These are phyloP conservation scores for Cadophora malorum DNA, from an alignment of 2,329 filamentous ascomycete species.

Conservation along the genomic window DNA sequence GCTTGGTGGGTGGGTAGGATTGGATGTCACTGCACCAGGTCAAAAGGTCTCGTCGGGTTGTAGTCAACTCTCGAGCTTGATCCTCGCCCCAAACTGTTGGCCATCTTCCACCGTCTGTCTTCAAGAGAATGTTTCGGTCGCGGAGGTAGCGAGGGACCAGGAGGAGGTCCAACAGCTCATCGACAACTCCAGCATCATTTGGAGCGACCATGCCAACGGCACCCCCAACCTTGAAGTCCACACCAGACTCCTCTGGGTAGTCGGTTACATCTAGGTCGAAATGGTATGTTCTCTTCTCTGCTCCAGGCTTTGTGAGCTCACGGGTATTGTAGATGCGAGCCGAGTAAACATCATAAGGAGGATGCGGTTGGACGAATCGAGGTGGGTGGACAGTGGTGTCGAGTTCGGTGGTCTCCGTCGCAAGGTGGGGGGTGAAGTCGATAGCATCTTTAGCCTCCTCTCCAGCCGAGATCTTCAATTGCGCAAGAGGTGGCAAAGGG, in stretches of 20 bases:
- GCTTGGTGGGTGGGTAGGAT: conserved; percentile 89
- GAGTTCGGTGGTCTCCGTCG: conserved; percentile 40
- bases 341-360: conserved; percentile 88
- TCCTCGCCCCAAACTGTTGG: conserved; percentile 98
- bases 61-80: conserved; percentile 80
- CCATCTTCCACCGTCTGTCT: conserved; percentile 85
- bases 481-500: conserved; percentile 48
- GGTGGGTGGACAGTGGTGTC: conserved; percentile 77
- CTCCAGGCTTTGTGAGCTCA: conserved; percentile 85
- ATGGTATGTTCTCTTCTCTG: conserved; percentile 96
- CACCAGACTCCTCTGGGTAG: conserved; percentile 82
- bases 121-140: conserved; percentile 81
- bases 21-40: conserved; percentile 97
- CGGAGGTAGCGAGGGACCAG: conserved; percentile 82
- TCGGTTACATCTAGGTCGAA: conserved; percentile 97
- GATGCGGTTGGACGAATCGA: conserved; percentile 90
- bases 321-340: conserved; percentile 86
- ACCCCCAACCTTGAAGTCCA: conserved; percentile 96
- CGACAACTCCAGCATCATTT: conserved; percentile 78
- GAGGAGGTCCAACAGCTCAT: conserved; percentile 83
- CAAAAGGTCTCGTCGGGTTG: conserved; percentile 88
- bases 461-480: conserved; percentile 56
- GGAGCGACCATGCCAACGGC: conserved; percentile 93
- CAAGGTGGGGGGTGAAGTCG: conserved; percentile 44
- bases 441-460: conserved; percentile 38